Percentiles rank a stretch among this genome's conserved stretches.
These are phyloP conservation scores for Monilinia laxa DNA, from an alignment of 2,329 filamentous ascomycete genomes.

Conservation along the genomic window DNA sequence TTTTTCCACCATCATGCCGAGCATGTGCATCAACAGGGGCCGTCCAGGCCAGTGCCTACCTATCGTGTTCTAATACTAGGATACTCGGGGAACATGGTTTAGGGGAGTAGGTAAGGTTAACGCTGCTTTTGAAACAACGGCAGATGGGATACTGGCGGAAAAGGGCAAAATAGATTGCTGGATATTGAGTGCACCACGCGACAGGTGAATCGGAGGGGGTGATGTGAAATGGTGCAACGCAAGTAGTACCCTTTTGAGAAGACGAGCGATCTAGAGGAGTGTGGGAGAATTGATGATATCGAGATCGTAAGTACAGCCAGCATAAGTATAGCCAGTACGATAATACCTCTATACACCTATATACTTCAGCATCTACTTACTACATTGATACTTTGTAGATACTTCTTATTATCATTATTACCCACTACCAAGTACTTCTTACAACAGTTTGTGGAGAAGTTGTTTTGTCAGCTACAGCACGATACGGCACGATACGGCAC, in stretches of 20 bases:
- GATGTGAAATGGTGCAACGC: neutral
- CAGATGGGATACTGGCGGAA: constrained; percentile 7
- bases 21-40: constrained; percentile 21
- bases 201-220: neutral
- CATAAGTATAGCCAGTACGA: too few species aligned
- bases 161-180: neutral
- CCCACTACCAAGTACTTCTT: too few species aligned
- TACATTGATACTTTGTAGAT: too few species aligned
- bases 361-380: too few species aligned
- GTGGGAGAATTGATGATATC: too few species aligned
- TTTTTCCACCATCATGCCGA: constrained; percentile 13
- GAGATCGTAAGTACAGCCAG: too few species aligned
- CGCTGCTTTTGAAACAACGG: constrained; percentile 20
- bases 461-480: too few species aligned
- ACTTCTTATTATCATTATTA: too few species aligned
- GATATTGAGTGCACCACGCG: neutral
- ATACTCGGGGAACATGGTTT: constrained; percentile 21
- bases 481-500: too few species aligned
- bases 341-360: too few species aligned
- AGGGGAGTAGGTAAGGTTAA: constrained; percentile 10
- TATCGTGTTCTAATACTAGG: neutral
- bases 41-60: constrained; percentile 1
- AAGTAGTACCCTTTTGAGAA: neutral
- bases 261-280: neutral
- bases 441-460: too few species aligned